Percentiles rank a stretch among this genome's conserved stretches.
Evolutionary conservation across 2,329 filamentous ascomycete species (phyloP).

Genomic region (Cordyceps militaris): DNA sequence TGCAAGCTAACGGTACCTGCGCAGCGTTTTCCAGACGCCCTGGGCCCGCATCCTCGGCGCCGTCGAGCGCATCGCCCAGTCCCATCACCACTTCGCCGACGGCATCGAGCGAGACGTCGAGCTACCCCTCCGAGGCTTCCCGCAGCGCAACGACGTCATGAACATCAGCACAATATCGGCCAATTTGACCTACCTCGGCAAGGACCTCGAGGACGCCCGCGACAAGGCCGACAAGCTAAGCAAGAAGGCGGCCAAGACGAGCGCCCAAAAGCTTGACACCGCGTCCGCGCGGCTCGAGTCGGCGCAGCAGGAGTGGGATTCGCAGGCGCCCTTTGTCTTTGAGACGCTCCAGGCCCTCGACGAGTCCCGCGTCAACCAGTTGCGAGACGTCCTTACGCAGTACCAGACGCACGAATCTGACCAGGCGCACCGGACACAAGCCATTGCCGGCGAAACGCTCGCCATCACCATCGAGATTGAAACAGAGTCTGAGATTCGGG

Average conservation of each 20-base stretch:
- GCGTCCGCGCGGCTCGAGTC: conserved; percentile 68
- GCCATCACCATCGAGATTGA: conserved; percentile 79
- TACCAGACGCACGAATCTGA: conserved; percentile 91
- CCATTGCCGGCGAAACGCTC: conserved; percentile 70
- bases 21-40: conserved; percentile 78
- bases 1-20: background rate
- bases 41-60: conserved; percentile 84
- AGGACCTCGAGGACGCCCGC: conserved; percentile 76
- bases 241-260: conserved; percentile 71
- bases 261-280: conserved; percentile 67
- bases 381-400: conserved; percentile 86
- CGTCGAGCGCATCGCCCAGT: conserved; percentile 71
- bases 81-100: conserved; percentile 72
- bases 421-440: conserved; percentile 67
- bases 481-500: conserved; percentile 78
- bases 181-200: conserved; percentile 74
- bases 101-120: conserved; percentile 89
- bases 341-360: conserved; percentile 88
- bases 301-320: conserved; percentile 82
- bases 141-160: conserved; percentile 66
- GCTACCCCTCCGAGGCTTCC: conserved; percentile 69
- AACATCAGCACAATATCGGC: conserved; percentile 74
- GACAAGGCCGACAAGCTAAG: conserved; percentile 79
- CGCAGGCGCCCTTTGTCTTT: conserved; percentile 89
- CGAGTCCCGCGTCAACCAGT: conserved; percentile 79